Percentiles rank a stretch among this genome's conserved stretches.
Conservation (phyloP, 495 filamentous ascomycete species). For the Lentithecium fluviatile region DNA sequence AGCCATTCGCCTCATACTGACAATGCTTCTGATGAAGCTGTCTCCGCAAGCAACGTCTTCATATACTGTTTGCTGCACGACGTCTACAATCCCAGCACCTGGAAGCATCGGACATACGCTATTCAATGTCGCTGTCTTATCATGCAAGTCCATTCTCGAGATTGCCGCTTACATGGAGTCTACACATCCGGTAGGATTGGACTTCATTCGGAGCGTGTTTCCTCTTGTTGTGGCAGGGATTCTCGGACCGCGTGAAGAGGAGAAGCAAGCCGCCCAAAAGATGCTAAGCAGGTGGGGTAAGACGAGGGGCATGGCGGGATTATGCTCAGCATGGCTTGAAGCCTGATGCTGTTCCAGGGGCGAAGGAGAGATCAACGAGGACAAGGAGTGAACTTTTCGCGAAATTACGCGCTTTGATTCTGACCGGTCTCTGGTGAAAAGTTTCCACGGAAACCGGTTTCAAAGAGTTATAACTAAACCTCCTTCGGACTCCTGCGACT, state of each 20-base stretch:
- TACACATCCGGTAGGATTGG: slow-evolving; percentile 25
- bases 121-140: not conserved
- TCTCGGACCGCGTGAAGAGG: slow-evolving; percentile 7
- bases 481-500: slow-evolving; percentile 16
- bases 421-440: not conserved
- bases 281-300: slow-evolving; percentile 25
- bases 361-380: too few species aligned
- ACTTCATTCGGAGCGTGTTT: slow-evolving; percentile 26
- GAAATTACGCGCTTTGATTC: too few species aligned
- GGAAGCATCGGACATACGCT: not conserved
- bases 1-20: slow-evolving; percentile 20
- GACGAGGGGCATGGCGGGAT: slow-evolving; percentile 10
- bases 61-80: not conserved
- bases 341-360: too few species aligned
- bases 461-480: not conserved
- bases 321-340: slow-evolving; percentile 18
- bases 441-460: not conserved
- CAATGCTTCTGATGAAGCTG: slow-evolving; percentile 11
- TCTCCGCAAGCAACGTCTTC: not conserved
- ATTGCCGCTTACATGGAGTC: slow-evolving; percentile 19
- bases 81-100: not conserved
- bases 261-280: slow-evolving; percentile 6
- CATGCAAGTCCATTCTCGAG: slow-evolving; percentile 8
- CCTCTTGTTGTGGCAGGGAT: slow-evolving; percentile 20
- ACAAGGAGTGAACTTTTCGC: too few species aligned